Base-by-base conservation (phyloP, 2,329 filamentous ascomycete genomes). In the Aureobasidium sp. region DNA sequence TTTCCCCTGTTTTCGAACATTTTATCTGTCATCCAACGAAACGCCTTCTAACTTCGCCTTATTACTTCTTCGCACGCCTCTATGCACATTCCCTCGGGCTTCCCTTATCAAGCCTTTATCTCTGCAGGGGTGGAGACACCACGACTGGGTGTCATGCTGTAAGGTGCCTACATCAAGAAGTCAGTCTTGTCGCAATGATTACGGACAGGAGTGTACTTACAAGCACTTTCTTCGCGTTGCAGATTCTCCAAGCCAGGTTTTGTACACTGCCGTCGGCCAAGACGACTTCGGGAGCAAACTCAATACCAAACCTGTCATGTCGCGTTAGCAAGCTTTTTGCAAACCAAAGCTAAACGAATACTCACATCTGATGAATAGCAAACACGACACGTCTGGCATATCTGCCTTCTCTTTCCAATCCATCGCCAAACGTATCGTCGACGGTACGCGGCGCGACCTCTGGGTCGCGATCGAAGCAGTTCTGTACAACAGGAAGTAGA, bases 161-260 rank as follows among this genome's bases (percentile, higher is more conserved):
- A 81, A 37, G 79, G 79, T 60, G 78, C 78, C 71, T 76, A 27
- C 26, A 8, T 20, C 5, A 37, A n/a, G 17, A 17, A 2, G 34
- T 52, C 13, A 52, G 50, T 27, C 2, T 15, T 10, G 7, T 52
- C 32, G 15, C n/a, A 3, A 39, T 7, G 5, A 1, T 1, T 10
- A 3, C 9, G 17, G 37, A 7, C 20, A 15, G 26, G 13, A n/a
- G 15, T 9, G 10, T 12, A 82, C 88, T 78, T 79, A 95, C 91
- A 77, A 97, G 75, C 66, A 96, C 94, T 76, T 92, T 90, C 80
- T 97, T 97, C 39, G 94, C 94, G 73, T 96, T 96, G 74, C 89
- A 94, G 66, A 99, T 90, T 70, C 94, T 84, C 92, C 93, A 97
- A 6, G 92, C 92, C 66, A 99, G 78, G 72, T 96, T 96, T 71